Conservation (phyloP, 2,329 filamentous ascomycete genomes). For the Xylaria sp. region DNA sequence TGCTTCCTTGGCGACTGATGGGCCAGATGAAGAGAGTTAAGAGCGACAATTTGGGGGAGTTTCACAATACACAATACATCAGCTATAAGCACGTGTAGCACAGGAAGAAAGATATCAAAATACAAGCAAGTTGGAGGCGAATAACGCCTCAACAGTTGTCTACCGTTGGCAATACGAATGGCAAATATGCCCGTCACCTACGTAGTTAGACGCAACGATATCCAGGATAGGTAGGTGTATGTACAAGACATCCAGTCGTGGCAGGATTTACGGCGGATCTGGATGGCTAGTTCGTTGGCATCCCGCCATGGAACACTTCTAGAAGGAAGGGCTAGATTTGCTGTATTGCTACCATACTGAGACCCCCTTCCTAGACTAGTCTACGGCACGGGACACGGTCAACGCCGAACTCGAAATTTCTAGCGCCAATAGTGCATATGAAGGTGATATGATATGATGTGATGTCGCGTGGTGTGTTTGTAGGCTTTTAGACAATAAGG, state of each 20-base stretch:
- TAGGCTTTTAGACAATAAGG: background rate
- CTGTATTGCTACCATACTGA: slow-evolving; percentile 4
- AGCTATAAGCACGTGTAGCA: background rate
- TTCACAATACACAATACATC: too few species aligned
- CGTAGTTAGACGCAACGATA: slow-evolving; percentile 4
- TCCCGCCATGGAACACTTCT: slow-evolving; percentile 24
- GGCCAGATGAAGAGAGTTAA: background rate
- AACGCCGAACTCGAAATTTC: slow-evolving; percentile 13
- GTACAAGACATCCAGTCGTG: slow-evolving; percentile 18
- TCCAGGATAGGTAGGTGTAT: slow-evolving; percentile 23
- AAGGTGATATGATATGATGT: background rate
- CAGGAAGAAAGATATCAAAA: too few species aligned
- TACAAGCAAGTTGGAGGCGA: background rate
- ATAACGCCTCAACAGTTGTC: slow-evolving; percentile 9
- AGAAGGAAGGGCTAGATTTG: slow-evolving; percentile 14
- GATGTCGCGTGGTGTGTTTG: slow-evolving; percentile 6
- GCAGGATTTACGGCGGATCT: slow-evolving; percentile 29
- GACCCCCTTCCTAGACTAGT: slow-evolving; percentile 5
- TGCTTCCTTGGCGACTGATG: background rate
- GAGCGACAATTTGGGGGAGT: background rate
- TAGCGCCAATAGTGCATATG: background rate
- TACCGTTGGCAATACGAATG: background rate
- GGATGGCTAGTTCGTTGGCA: background rate
- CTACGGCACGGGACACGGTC: slow-evolving; percentile 10
- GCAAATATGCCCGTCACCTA: slow-evolving; percentile 1